Evolutionary conservation across 2,329 filamentous ascomycete species (phyloP).

Genomic region (Juglanconis juglandina): DNA sequence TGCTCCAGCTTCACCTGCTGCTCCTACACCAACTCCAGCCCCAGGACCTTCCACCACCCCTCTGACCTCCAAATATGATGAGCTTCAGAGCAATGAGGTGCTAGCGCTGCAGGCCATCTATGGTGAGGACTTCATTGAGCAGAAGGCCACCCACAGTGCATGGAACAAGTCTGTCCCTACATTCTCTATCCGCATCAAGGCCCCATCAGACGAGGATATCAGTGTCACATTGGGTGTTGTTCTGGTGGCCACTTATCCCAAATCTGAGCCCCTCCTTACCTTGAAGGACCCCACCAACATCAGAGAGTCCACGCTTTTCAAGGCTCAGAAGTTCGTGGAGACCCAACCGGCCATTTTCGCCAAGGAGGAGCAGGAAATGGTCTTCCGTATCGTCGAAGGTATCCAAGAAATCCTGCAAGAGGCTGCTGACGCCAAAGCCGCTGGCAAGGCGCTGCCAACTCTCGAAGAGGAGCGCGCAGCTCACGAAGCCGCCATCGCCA

Average conservation of each 20-base stretch:
- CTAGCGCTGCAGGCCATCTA: slow-evolving; percentile 85
- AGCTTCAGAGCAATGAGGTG: slow-evolving; percentile 84
- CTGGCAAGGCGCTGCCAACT: slow-evolving; percentile 74
- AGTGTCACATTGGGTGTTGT: slow-evolving; percentile 71
- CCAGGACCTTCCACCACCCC: neutral
- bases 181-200: slow-evolving; percentile 76
- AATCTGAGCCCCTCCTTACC: slow-evolving; percentile 69
- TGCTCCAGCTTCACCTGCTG: slow-evolving; percentile 49
- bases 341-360: slow-evolving; percentile 53
- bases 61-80: slow-evolving; percentile 65
- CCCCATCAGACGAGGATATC: slow-evolving; percentile 69
- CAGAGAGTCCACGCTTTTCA: slow-evolving; percentile 67
- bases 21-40: slow-evolving; percentile 32
- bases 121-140: slow-evolving; percentile 78
- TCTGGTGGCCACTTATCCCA: slow-evolving; percentile 87
- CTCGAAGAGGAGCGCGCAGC: slow-evolving; percentile 84
- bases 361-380: slow-evolving; percentile 54
- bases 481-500: slow-evolving; percentile 70
- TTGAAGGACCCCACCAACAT: slow-evolving; percentile 64
- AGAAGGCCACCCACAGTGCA: slow-evolving; percentile 66
- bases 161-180: slow-evolving; percentile 89
- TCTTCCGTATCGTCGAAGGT: slow-evolving; percentile 63
- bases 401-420: slow-evolving; percentile 79
- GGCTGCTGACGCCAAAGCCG: slow-evolving; percentile 72
- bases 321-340: slow-evolving; percentile 63